These are phyloP conservation scores for Pythium utonaiense DNA, from an alignment of 352 stramenopile species.

Conservation along the genomic window DNA sequence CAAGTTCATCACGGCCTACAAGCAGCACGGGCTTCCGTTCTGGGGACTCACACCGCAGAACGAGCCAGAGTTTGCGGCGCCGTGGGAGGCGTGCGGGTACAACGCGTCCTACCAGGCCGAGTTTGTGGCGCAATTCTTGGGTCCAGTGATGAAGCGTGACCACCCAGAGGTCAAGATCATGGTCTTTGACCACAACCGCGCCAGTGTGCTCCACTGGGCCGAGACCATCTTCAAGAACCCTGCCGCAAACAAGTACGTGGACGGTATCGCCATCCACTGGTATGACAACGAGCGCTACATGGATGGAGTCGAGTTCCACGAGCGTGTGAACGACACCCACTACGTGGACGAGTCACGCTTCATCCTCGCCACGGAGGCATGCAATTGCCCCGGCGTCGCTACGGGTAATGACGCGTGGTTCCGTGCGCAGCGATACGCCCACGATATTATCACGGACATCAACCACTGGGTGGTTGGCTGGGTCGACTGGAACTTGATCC, in stretches of 20 bases:
- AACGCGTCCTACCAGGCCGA: constrained; percentile 50
- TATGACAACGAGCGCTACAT: constrained; percentile 65
- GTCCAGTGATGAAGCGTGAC: constrained; percentile 73
- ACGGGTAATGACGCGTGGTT: constrained; percentile 68
- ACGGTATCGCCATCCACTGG: constrained; percentile 92
- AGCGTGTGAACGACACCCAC: constrained; percentile 73
- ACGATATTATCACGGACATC: constrained; percentile 89
- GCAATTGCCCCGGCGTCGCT: constrained; percentile 71
- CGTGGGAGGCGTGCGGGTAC: constrained; percentile 75
- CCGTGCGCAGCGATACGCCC: constrained; percentile 80
- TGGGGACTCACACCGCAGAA: constrained; percentile 91
- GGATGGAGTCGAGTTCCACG: constrained; percentile 69
- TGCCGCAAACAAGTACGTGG: constrained; percentile 67
- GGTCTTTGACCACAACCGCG: constrained; percentile 91
- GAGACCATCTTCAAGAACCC: constrained; percentile 65
- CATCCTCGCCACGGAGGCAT: constrained; percentile 69
- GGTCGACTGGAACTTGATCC: constrained; percentile 92
- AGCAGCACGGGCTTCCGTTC: constrained; percentile 72
- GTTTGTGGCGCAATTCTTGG: constrained; percentile 85
- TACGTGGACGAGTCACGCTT: constrained; percentile 56
- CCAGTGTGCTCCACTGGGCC: constrained; percentile 65
- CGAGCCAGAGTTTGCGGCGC: constrained; percentile 74
- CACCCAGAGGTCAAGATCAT: constrained; percentile 90
- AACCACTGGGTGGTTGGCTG: constrained; percentile 87
- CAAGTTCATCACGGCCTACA: constrained; percentile 91